Evolutionary conservation across 2,329 filamentous ascomycete species (phyloP).

Genomic region (Ceratocystis albifundus): DNA sequence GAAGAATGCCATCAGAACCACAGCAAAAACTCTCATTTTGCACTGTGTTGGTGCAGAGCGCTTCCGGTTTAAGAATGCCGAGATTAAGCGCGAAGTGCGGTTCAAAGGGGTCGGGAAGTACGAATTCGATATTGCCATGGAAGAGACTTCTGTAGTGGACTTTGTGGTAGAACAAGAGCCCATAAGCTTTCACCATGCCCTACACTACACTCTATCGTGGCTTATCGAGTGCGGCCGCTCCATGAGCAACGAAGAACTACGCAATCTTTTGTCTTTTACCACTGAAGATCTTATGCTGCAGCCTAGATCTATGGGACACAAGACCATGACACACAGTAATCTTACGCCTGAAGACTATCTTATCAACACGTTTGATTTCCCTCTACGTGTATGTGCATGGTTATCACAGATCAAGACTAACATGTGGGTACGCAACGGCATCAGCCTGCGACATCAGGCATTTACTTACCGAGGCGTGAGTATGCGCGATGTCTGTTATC

Average conservation of each 20-base stretch:
- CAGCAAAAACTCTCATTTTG: slow-evolving; percentile 73
- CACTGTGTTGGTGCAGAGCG: slow-evolving; percentile 86
- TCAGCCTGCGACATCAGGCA: slow-evolving; percentile 90
- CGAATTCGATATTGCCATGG: slow-evolving; percentile 56
- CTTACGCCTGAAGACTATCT: slow-evolving; percentile 62
- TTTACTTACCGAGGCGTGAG: slow-evolving; percentile 82
- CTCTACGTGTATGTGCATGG: slow-evolving; percentile 88
- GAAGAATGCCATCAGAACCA: slow-evolving; percentile 58
- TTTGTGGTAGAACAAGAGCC: slow-evolving; percentile 80
- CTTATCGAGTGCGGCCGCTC: slow-evolving; percentile 77
- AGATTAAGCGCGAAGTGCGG: slow-evolving; percentile 73
- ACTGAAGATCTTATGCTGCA: slow-evolving; percentile 56
- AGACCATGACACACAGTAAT: slow-evolving; percentile 45
- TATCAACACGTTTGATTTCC: slow-evolving; percentile 82
- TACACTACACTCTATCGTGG: slow-evolving; percentile 96
- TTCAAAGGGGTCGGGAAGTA: slow-evolving; percentile 72
- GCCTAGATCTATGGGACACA: slow-evolving; percentile 50
- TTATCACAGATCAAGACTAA: slow-evolving; percentile 94
- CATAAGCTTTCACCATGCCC: slow-evolving; percentile 93
- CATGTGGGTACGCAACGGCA: slow-evolving; percentile 97
- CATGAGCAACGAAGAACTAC: slow-evolving; percentile 56
- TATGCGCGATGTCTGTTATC: slow-evolving; percentile 84
- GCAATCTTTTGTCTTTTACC: slow-evolving; percentile 58
- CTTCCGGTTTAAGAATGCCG: slow-evolving; percentile 69
- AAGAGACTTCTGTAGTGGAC: slow-evolving; percentile 60